A percentile compares a stretch with the other conserved stretches of the same genome.
Conservation (phyloP, 805 yeast genomes). For the Allodekkera sacchari region DNA sequence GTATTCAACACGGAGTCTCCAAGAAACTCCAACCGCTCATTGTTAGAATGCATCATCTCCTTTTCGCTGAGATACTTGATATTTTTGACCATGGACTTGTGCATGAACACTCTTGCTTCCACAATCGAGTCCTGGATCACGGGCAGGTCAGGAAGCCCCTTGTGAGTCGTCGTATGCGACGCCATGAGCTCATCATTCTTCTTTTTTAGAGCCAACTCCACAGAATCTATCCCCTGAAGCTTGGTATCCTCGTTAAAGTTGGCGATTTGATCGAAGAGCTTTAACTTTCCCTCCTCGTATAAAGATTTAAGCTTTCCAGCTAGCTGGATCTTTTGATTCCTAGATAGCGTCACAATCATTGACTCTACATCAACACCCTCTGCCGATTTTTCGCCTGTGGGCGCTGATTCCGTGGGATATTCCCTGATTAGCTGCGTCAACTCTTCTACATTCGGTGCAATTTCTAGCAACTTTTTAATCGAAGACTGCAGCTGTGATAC, state of each 20-base stretch:
- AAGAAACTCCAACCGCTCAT: slow-evolving; percentile 82
- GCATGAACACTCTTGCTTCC: slow-evolving; percentile 67
- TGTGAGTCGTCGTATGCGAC: slow-evolving; percentile 6
- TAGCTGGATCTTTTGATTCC: slow-evolving; percentile 46
- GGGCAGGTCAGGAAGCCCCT: slow-evolving; percentile 54
- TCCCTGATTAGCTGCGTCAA: slow-evolving; percentile 25
- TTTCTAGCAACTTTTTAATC: slow-evolving; percentile 39
- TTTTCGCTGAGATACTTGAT: slow-evolving; percentile 45
- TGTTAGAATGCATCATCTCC: slow-evolving; percentile 56
- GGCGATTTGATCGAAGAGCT: slow-evolving; percentile 46
- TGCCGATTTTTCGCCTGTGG: slow-evolving; percentile 23
- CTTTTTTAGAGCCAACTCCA: slow-evolving; percentile 8
- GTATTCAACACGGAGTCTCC: slow-evolving; percentile 83
- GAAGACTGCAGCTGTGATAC: slow-evolving; percentile 44
- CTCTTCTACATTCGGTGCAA: slow-evolving; percentile 47
- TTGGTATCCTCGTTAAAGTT: slow-evolving; percentile 28
- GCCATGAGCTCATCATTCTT: slow-evolving; percentile 1
- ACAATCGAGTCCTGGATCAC: slow-evolving; percentile 50
- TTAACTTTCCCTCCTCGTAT: slow-evolving; percentile 38
- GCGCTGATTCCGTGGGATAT: slow-evolving; percentile 7
- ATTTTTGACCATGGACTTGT: slow-evolving; percentile 62
- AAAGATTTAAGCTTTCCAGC: slow-evolving; percentile 54
- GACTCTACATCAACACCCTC: slow-evolving; percentile 26
- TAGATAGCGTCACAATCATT: slow-evolving; percentile 40
- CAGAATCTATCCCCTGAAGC: slow-evolving; percentile 12